Percentiles rank a stretch among this genome's conserved stretches.
These are phyloP conservation scores for Pascua guehoae DNA, from an alignment of 1,284 basidiomycete genomes.

Conservation along the genomic window DNA sequence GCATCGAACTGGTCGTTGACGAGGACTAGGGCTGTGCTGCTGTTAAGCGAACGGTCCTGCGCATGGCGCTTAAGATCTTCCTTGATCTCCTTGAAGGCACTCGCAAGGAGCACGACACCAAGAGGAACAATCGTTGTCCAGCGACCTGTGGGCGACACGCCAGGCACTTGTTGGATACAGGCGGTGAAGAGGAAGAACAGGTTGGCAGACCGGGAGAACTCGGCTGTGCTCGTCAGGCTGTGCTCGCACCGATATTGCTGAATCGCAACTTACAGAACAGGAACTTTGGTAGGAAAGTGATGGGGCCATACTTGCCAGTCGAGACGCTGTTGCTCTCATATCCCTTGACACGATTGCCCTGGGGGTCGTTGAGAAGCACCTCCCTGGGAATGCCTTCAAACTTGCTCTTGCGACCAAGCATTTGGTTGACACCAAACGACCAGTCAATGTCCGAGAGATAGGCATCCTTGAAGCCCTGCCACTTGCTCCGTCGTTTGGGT, in stretches of 20 bases:
- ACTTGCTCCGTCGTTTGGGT: constrained; percentile 25
- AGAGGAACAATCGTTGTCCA: constrained; percentile 96
- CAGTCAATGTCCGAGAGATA: constrained; percentile 45
- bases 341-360: constrained; percentile 55
- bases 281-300: constrained; percentile 91
- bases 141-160: constrained; percentile 90
- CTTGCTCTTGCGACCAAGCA: constrained; percentile 41
- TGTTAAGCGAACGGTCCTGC: constrained; percentile 88
- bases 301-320: constrained; percentile 91
- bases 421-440: constrained; percentile 41
- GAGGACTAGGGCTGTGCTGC: constrained; percentile 75
- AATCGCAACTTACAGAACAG: constrained; percentile 63
- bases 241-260: neutral
- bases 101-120: constrained; percentile 81
- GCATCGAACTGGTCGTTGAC: constrained; percentile 62
- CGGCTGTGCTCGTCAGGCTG: constrained; percentile 20
- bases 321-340: constrained; percentile 81
- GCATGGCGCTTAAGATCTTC: constrained; percentile 98
- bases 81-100: constrained; percentile 94
- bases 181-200: constrained; percentile 99
- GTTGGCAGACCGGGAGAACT: constrained; percentile 84
- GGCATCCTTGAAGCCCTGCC: constrained; percentile 39
- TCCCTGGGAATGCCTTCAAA: constrained; percentile 47
- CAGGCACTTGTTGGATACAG: constrained; percentile 96
- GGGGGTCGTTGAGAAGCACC: constrained; percentile 68